These are phyloP conservation scores for Penicillium sp. DNA, from an alignment of 2,329 filamentous ascomycete genomes.

Conservation along the genomic window DNA sequence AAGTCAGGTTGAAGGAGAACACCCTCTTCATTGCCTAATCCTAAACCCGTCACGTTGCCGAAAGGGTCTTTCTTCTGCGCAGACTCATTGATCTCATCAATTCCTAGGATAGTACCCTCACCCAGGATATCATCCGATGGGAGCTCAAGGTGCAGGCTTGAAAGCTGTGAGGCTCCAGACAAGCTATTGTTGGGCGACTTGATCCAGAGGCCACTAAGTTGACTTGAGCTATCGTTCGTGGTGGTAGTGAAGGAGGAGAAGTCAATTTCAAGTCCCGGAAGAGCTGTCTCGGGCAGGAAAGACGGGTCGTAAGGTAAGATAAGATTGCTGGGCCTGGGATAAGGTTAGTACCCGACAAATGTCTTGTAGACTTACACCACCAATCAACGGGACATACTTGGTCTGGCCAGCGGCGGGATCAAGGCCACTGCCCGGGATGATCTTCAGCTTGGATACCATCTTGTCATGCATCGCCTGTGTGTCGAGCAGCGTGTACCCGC, in stretches of 20 bases:
- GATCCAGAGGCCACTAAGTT: conserved; percentile 28
- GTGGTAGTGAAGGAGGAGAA: conserved; percentile 34
- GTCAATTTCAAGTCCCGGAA: conserved; percentile 53
- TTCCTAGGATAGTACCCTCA: conserved; percentile 32
- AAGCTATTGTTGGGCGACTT: conserved; percentile 29
- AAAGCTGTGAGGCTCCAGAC: conserved; percentile 21
- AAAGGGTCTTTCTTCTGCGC: conserved; percentile 27
- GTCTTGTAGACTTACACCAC: too few species aligned
- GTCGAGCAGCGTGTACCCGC: conserved; percentile 73
- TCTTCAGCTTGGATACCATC: conserved; percentile 60
- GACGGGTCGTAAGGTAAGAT: conserved; percentile 71
- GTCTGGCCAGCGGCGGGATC: conserved; percentile 63
- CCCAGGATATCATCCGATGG: conserved; percentile 41
- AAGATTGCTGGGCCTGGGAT: conserved; percentile 49
- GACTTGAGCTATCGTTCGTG: conserved; percentile 22
- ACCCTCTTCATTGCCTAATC: conserved; percentile 35
- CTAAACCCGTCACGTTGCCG: background rate
- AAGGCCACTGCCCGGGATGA: conserved; percentile 51
- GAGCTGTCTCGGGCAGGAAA: conserved; percentile 60
- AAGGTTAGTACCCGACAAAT: conserved; percentile 47
- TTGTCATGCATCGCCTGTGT: conserved; percentile 64
- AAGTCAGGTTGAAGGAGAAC: conserved; percentile 50
- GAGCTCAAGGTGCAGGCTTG: conserved; percentile 39
- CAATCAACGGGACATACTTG: conserved; percentile 48
- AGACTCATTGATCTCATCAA: conserved; percentile 37